Percentiles rank a stretch among this genome's conserved stretches.
Conservation (phyloP, 495 filamentous ascomycete species). For the Xylaria sp. region DNA sequence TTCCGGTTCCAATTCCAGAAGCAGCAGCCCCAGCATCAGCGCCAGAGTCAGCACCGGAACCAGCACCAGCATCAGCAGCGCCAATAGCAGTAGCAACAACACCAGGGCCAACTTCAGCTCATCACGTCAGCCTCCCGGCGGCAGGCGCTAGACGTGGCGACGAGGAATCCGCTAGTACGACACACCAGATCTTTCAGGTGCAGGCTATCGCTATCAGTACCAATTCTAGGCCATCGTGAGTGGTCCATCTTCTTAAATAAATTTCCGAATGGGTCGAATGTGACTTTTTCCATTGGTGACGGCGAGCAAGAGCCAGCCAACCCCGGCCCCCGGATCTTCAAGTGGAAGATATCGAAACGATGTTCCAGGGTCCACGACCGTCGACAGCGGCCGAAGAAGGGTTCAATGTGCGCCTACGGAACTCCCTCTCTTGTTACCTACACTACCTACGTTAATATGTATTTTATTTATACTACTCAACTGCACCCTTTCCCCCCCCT, state of each 20-base stretch:
- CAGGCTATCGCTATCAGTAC: conserved; percentile 30
- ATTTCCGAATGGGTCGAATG: conserved; percentile 29
- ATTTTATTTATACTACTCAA: background rate
- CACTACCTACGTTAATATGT: no score
- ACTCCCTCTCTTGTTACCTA: conserved; percentile 1
- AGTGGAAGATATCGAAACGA: conserved; percentile 11
- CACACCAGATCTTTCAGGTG: conserved; percentile 22
- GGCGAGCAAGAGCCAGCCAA: conserved; percentile 28
- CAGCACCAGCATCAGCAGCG: conserved; percentile 1
- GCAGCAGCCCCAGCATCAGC: conserved; percentile 18
- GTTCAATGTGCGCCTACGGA: no score
- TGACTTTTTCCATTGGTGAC: conserved; percentile 7
- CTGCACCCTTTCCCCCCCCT: background rate
- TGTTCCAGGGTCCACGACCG: background rate
- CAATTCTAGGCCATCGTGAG: conserved; percentile 38
- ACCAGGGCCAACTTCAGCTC: conserved; percentile 3
- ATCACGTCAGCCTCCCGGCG: conserved; percentile 6
- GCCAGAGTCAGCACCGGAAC: background rate
- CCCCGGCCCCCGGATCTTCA: background rate
- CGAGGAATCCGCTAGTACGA: conserved; percentile 6
- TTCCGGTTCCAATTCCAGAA: conserved; percentile 22
- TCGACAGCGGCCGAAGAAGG: background rate
- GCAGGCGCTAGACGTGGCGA: background rate
- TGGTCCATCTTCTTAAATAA: conserved; percentile 27
- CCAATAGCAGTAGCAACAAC: background rate